These are phyloP conservation scores for Xylaria venustula DNA, from an alignment of 495 filamentous ascomycete species.

Conservation along the genomic window DNA sequence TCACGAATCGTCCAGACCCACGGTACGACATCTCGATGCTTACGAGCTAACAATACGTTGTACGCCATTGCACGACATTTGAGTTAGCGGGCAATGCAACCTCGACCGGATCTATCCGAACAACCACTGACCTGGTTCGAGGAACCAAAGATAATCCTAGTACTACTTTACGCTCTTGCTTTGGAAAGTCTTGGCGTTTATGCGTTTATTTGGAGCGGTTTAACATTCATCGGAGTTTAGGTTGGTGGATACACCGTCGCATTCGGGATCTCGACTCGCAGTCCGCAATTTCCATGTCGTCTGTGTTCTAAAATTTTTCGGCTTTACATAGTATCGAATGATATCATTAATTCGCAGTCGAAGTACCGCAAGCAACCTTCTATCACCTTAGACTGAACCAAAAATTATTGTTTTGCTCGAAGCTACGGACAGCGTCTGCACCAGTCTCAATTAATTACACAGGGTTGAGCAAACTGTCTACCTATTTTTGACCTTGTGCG, in stretches of 20 bases:
- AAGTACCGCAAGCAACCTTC: too few relatives aligned
- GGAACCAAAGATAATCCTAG: conserved; percentile 1
- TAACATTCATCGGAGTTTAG: conserved; percentile 3
- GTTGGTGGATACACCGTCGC: neutral
- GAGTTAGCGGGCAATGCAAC: conserved; percentile 20
- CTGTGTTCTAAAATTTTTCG: neutral
- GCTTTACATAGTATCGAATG: too few relatives aligned
- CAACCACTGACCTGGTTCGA: neutral
- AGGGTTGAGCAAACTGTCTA: too few relatives aligned
- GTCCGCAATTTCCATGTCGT: neutral
- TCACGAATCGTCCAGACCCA: conserved; percentile 43
- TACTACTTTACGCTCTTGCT: conserved; percentile 2
- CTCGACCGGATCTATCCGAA: conserved; percentile 28
- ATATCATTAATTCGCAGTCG: too few relatives aligned
- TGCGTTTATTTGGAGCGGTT: conserved; percentile 5
- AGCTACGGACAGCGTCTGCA: too few relatives aligned
- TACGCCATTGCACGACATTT: conserved; percentile 29
- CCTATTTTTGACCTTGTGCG: too few relatives aligned
- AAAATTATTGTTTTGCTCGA: too few relatives aligned
- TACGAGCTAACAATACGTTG: conserved; percentile 26
- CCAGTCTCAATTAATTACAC: too few relatives aligned
- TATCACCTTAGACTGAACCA: too few relatives aligned
- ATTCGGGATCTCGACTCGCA: conserved; percentile 1
- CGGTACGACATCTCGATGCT: conserved; percentile 47
- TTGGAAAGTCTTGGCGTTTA: conserved; percentile 15